Percentiles rank a stretch among this genome's conserved stretches.
Evolutionary conservation across 73 alveolate species (phyloP).

Genomic region (Tetrahymena elliotti): DNA sequence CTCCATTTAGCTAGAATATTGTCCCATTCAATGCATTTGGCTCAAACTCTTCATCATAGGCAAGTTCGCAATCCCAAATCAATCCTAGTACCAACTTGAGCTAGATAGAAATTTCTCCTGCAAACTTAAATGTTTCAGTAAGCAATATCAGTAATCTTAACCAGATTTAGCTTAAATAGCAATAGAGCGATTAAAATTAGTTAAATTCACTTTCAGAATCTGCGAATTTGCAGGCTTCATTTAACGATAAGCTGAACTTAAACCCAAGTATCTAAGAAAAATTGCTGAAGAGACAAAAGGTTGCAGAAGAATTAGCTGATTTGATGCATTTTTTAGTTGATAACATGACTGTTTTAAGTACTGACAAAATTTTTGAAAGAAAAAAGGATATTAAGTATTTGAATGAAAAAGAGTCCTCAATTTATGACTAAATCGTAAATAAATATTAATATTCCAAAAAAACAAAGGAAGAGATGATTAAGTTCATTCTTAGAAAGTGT

Average conservation of each 20-base stretch:
- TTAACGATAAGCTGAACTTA: neutral
- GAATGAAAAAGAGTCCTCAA: neutral
- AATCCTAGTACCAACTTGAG: neutral
- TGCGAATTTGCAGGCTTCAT: neutral
- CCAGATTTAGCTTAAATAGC: neutral
- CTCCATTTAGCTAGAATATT: neutral
- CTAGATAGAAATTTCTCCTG: neutral
- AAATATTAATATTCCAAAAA: constrained; percentile 2
- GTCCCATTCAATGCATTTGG: neutral
- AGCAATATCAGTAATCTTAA: neutral
- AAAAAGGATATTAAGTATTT: neutral
- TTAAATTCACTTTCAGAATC: neutral
- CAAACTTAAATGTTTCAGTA: neutral
- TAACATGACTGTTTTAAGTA: neutral
- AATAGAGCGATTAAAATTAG: neutral
- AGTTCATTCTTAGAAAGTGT: constrained; percentile 34
- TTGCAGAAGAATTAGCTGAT: neutral
- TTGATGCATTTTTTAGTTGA: neutral
- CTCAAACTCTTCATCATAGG: neutral
- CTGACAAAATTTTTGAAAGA: neutral
- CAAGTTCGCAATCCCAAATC: neutral
- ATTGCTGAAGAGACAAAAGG: neutral
- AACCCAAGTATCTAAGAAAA: neutral
- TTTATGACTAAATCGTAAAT: neutral
- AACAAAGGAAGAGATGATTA: constrained; percentile 35